These are phyloP conservation scores for Rhipidocladum racemiflorum DNA, from an alignment of 176 grass and related monocot species.

Conservation along the genomic window DNA sequence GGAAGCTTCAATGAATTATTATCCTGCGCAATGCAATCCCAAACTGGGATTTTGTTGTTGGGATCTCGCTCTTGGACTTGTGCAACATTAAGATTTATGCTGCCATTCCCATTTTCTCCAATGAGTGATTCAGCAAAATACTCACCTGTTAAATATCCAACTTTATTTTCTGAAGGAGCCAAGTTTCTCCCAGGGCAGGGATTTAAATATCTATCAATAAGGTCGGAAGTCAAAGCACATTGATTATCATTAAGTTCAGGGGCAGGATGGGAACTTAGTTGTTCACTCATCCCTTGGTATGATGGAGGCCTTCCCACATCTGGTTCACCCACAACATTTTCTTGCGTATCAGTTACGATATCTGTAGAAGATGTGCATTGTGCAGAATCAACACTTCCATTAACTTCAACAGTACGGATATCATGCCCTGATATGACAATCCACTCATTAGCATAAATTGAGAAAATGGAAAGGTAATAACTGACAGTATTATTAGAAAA, in stretches of 20 bases:
- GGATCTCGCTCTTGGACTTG: slow-evolving; percentile 14
- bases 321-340: neutral
- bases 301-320: neutral
- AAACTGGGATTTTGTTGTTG: neutral
- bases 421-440: slow-evolving; percentile 21
- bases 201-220: slow-evolving; percentile 12
- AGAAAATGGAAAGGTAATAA: slow-evolving; percentile 2
- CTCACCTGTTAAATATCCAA: slow-evolving; percentile 16
- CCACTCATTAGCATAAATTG: slow-evolving; percentile 23
- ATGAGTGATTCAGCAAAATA: neutral
- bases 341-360: neutral
- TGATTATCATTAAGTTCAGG: slow-evolving; percentile 8
- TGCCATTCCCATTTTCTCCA: neutral
- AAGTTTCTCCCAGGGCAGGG: neutral
- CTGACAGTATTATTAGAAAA: neutral
- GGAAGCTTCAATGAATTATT: slow-evolving; percentile 11
- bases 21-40: neutral
- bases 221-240: neutral
- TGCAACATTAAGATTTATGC: slow-evolving; percentile 11
- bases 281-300: neutral
- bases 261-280: slow-evolving; percentile 6
- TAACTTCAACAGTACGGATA: slow-evolving; percentile 12
- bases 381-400: slow-evolving; percentile 31
- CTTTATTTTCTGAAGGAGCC: slow-evolving; percentile 21
- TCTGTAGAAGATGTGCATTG: slow-evolving; percentile 30